Evolutionary conservation across 345 rosid genomes (phyloP), one percentile per base, ranked within the genome.

Genomic region (Triadica sebifera): DNA sequence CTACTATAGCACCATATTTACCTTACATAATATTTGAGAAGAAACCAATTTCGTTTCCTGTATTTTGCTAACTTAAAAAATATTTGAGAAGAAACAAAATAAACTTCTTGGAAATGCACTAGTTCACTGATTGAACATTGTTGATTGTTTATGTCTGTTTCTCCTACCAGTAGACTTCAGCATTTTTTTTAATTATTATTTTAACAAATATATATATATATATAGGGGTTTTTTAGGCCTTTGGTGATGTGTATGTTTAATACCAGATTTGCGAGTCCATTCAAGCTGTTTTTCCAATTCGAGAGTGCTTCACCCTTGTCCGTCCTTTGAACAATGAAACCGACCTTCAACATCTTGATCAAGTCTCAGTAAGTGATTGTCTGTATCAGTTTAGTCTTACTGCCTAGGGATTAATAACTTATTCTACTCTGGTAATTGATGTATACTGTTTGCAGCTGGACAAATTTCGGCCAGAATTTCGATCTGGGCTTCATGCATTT

Each of bases 301-400:
- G 96, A 80, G 99, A 93, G 76, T 96, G 99, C 77, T 91, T 84
- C 72, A 59, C 98, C 67, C 96, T 96, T 45, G 97, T 90, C 78
- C 84, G 99, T 82, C 99, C 99, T 76, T 76, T 93, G 82, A 91
- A 88, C 84, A 81, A 87, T 80, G 98, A 93, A 81, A 86, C 80
- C 80, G 98, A 96, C 57, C 99, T 96, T 75, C 97, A 88, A 81
- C 87, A 87, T 55, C 90, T 93, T 41, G 98, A 96, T 55, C 75
- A 24, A 78, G 74, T 72, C 47, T 65, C 75, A 22, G 81, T 78
- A 65, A 78, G 61, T 62, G 6, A 39, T 67, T 74, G 4, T 70
- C 43, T 72, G 11, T 46, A 47, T 50, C n/a, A 6, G 25, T 43
- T 24, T 50, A 8, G 15, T 53, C 43, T 37, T 39, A 7, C 29